A percentile compares a stretch with the other conserved stretches of the same genome.
Conservation (phyloP, 208 protist genomes). For the Novymonas esmeraldas region DNA sequence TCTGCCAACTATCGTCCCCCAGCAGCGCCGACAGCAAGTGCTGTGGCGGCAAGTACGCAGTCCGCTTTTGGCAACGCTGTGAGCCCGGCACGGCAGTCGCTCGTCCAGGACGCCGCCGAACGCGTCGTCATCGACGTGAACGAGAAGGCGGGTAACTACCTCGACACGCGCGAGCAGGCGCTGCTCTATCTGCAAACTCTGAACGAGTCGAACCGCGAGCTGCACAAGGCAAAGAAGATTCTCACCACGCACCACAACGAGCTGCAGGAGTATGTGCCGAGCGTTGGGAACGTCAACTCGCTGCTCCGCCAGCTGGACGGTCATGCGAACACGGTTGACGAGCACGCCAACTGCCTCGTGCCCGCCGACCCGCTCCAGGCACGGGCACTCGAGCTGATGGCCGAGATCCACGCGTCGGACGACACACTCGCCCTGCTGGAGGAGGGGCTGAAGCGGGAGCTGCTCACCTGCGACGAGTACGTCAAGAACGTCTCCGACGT, state of each 20-base stretch:
- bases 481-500: conserved; percentile 76
- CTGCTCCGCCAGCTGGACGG: conserved; percentile 45
- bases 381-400: conserved; percentile 69
- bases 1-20: conserved; percentile 20
- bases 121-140: conserved; percentile 73
- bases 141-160: conserved; percentile 65
- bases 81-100: conserved; percentile 22
- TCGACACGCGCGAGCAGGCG: conserved; percentile 57
- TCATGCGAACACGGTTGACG: conserved; percentile 51
- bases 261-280: conserved; percentile 60
- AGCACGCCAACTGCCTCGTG: conserved; percentile 62
- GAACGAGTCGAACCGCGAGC: conserved; percentile 46
- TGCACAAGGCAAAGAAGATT: conserved; percentile 52
- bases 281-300: conserved; percentile 43
- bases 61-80: background rate
- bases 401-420: conserved; percentile 73
- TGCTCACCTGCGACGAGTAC: conserved; percentile 80
- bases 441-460: conserved; percentile 54
- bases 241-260: conserved; percentile 50
- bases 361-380: conserved; percentile 57
- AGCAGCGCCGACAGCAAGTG: background rate
- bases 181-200: conserved; percentile 50
- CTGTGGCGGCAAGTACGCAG: background rate
- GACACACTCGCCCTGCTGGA: conserved; percentile 73
- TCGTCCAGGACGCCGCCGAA: conserved; percentile 68